Base-by-base conservation (phyloP, 257 asterid genomes). In the Lantana camara region DNA sequence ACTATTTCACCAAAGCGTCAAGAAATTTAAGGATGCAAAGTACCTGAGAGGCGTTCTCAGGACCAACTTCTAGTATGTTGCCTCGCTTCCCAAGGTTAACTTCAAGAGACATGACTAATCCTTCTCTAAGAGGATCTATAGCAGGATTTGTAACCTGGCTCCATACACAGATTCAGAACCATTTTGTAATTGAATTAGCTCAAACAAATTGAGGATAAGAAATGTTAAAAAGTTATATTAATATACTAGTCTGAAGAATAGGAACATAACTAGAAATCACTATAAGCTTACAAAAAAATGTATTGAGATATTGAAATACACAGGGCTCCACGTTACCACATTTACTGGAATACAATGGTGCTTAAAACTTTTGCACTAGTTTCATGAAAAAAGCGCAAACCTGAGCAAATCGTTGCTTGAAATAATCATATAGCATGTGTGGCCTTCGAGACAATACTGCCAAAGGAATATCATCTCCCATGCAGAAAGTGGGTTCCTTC, bases 401-500 rank as follows among this genome's bases (percentile, higher is more conserved):
- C 97, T 90, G 99, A 71, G 99, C 99, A 75, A 93, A 90, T 46
- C 97, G 88, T 76, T 93, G 99, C 83, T 93, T 93, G 83, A 93
- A 93, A 73, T 93, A 93, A 77, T 93, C 99, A 68, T 76, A 93
- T 20, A 93, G 79, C 96, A 93, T 85, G 73, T 93, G 99, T 1
- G 99, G 84, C 79, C 82, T 85, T 60, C 73, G 79, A 50, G 99
- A 93, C 68, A 93, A 78, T 29, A 85, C 88, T 70, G 99, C 99
- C 84, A 93, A 79, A 5, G 99, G 99, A 74, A 85, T 90, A 81
- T 93, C 99, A 64, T 90, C 99, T 64, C 99, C 99, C 99, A 93
- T 93, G 82, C 99, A 93, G 69, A 93, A 93, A n/a, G 99, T 93
- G 72, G 99, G 96, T 80, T 94, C 99, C 86, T 90, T 94, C 70